phyloP scores from a whole-genome alignment of 2,329 filamentous ascomycete species.

The Colletotrichum aenigma region DNA sequence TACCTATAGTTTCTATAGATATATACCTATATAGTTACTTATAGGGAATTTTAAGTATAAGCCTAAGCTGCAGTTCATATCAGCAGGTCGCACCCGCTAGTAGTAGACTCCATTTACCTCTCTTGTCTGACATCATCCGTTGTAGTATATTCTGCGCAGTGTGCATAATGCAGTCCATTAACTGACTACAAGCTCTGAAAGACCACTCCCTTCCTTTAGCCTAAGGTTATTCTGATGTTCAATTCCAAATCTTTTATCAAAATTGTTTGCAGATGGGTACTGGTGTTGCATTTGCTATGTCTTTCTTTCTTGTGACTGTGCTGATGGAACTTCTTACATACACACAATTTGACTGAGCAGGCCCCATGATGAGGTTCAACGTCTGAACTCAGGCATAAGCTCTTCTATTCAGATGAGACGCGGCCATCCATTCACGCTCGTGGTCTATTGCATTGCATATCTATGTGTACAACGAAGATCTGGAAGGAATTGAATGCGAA shows the following conservation, averaged over 20 bases:
- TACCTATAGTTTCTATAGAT: too few species aligned
- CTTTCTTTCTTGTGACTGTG: neutral
- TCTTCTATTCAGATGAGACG: fast-evolving
- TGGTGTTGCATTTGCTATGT: fast-evolving
- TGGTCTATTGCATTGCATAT: too few species aligned
- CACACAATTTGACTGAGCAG: fast-evolving
- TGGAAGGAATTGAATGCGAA: neutral
- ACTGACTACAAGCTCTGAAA: fast-evolving
- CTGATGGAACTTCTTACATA: neutral
- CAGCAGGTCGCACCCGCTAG: fast-evolving
- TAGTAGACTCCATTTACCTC: fast-evolving
- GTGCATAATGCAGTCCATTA: fast-evolving
- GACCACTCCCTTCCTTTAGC: fast-evolving
- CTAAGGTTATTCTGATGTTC: fast-evolving
- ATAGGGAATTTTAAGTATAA: too few species aligned
- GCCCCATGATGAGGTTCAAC: neutral
- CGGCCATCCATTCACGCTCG: fast-evolving
- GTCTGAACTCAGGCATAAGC: fast-evolving
- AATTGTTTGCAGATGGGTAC: fast-evolving
- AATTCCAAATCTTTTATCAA: fast-evolving
- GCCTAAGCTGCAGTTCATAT: neutral
- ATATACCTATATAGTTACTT: too few species aligned
- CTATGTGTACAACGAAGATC: too few species aligned
- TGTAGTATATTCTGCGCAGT: neutral
- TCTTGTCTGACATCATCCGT: neutral